Percentiles rank a stretch among this genome's conserved stretches.
phyloP scores from a whole-genome alignment of 208 protist species.

The Acanthamoeba lugdunensis region DNA sequence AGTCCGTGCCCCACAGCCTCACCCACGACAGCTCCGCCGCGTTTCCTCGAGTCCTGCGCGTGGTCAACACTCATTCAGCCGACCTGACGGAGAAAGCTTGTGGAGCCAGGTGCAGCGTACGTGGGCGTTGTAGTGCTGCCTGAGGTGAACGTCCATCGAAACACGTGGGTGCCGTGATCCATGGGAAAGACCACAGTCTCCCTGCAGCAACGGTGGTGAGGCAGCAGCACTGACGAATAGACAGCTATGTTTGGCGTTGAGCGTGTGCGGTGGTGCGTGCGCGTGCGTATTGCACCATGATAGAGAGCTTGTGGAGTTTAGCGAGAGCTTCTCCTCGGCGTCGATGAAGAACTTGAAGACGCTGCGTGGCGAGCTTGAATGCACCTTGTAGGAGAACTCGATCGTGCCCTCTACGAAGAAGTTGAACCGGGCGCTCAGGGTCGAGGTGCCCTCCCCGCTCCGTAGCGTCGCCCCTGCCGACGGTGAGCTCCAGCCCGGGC shows the following conservation, averaged over 20 bases:
- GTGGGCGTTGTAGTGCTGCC: not conserved
- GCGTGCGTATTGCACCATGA: not conserved
- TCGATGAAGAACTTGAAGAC: slow-evolving; percentile 14
- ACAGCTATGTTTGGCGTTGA: not conserved
- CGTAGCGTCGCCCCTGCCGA: not conserved
- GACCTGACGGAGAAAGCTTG: not conserved
- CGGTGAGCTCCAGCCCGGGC: not conserved
- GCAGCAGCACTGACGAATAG: too few relatives aligned
- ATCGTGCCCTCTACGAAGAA: slow-evolving; percentile 41
- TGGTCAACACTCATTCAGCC: not conserved
- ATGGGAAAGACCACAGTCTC: not conserved
- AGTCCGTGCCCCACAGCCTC: slow-evolving; percentile 16
- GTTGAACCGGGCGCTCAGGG: slow-evolving; percentile 10
- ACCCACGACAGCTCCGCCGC: not conserved
- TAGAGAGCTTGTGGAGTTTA: slow-evolving; percentile 1
- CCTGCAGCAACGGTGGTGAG: not conserved
- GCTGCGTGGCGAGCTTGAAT: slow-evolving; percentile 14
- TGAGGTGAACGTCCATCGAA: slow-evolving; percentile 18
- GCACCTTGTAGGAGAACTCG: slow-evolving; percentile 46
- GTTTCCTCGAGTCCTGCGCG: not conserved
- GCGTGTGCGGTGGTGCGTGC: not conserved
- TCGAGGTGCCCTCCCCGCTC: not conserved
- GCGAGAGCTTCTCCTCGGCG: not conserved
- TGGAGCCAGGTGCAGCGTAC: not conserved
- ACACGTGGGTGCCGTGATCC: slow-evolving; percentile 6